Evolutionary conservation across 768 basidiomycete genomes (phyloP), one percentile per base, ranked within the genome.

Genomic region (Suillus discolor): DNA sequence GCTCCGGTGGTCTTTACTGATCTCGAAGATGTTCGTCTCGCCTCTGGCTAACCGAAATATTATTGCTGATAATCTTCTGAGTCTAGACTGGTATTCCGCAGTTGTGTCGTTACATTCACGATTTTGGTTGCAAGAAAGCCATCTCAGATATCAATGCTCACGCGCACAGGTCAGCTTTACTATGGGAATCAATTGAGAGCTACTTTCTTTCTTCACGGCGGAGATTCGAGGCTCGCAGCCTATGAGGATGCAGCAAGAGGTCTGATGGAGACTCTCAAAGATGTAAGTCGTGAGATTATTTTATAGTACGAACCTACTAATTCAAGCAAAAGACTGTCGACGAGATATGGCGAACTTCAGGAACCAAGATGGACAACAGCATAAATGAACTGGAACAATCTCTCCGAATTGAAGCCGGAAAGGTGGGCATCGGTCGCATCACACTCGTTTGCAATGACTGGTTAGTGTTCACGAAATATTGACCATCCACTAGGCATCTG

Each of bases 201-300:
- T 55, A 34, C 20, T 55, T 55, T 34, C 54, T 55, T 55, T 55
- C 54, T 55, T 12, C 54, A 6, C 28, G 54, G 18, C 54, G 31
- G n/a, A 34, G 54, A 55, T 55, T 55, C 54, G 20, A 55, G 54
- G 20, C 54, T 55, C 31, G 6, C 20, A 20, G 54, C 54, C 11
- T 55, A 55, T 34, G 54, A 55, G 11, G 20, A 55, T 55, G 54
- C 31, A 34, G 54, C 54, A 55, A 55, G 54, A 55, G 11, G 18
- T 20, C 12, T 55, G 31, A 20, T 34, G 31, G 54, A 55, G 13
- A 11, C 28, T 31, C 54, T 55, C 11, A 34, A 55, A 11, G 54
- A 55, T 34, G 54, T 55, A 13, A 55, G 54, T 1, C 18, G 4
- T 6, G 11, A 3, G 20, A n/a, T 55, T n/a, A 6, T 1, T 20